A percentile compares a stretch with the other conserved stretches of the same genome.
Conservation (phyloP, 2,329 filamentous ascomycete species). For the Botrytis hyacinthi region DNA sequence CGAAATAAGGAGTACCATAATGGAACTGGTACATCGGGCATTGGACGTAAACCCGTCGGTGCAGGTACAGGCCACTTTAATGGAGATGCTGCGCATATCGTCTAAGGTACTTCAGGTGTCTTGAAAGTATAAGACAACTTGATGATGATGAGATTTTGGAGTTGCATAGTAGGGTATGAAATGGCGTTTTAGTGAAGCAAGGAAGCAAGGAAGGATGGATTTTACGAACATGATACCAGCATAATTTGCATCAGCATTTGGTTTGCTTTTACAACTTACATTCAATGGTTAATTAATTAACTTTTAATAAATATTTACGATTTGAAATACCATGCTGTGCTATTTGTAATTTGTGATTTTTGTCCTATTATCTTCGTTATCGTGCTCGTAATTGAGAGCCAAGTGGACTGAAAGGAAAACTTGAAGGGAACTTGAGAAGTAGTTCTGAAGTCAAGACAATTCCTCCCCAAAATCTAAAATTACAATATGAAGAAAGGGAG, state of each 20-base stretch:
- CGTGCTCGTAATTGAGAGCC: accelerated
- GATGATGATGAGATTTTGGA: not conserved
- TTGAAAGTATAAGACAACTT: not conserved
- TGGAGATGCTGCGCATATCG: conserved; percentile 9
- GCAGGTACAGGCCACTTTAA: not conserved
- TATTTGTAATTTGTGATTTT: not conserved
- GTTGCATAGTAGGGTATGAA: not conserved
- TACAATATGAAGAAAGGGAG: too few relatives aligned
- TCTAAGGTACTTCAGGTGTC: not conserved
- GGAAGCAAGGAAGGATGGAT: not conserved
- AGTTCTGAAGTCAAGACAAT: not conserved
- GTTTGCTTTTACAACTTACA: not conserved
- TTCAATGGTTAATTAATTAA: not conserved
- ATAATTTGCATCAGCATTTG: not conserved
- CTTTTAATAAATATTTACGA: not conserved
- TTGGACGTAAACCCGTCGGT: conserved; percentile 14
- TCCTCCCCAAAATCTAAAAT: not conserved
- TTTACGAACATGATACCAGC: conserved; percentile 12
- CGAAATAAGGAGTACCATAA: not conserved
- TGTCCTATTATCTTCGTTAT: accelerated
- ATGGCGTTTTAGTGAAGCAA: conserved; percentile 8
- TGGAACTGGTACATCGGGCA: not conserved
- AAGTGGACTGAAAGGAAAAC: not conserved
- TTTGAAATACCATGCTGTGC: not conserved
- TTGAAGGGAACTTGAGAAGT: not conserved